These are phyloP conservation scores for Chalara sp. DNA, from an alignment of 2,329 filamentous ascomycete genomes.

Conservation along the genomic window DNA sequence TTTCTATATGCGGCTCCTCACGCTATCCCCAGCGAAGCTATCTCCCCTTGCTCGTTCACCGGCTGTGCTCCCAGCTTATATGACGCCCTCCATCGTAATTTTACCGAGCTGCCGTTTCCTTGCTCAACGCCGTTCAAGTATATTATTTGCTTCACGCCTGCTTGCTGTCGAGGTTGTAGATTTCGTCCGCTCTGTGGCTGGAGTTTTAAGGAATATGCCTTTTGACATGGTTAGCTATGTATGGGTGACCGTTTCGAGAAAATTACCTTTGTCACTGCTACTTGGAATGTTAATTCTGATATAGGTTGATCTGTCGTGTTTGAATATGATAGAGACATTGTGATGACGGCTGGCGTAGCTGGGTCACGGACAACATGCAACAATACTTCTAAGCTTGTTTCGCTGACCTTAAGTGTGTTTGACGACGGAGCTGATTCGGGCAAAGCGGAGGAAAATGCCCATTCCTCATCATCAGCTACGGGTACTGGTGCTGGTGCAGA, in stretches of 20 bases:
- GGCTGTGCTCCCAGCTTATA: constrained; percentile 64
- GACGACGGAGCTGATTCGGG: constrained; percentile 47
- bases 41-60: constrained; percentile 78
- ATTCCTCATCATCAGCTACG: constrained; percentile 71
- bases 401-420: constrained; percentile 60
- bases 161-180: constrained; percentile 61
- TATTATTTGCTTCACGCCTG: constrained; percentile 76
- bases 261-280: constrained; percentile 93
- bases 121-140: constrained; percentile 67
- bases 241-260: constrained; percentile 44
- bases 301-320: constrained; percentile 70
- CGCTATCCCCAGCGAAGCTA: constrained; percentile 70
- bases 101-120: constrained; percentile 67
- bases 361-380: constrained; percentile 60
- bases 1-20: too few species aligned
- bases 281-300: constrained; percentile 78
- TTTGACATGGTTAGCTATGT: constrained; percentile 35
- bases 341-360: constrained; percentile 40
- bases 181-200: constrained; percentile 78
- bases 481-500: constrained; percentile 27
- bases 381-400: constrained; percentile 64
- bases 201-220: constrained; percentile 73
- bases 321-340: constrained; percentile 73
- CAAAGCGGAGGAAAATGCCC: constrained; percentile 85
- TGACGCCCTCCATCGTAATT: constrained; percentile 81